Evolutionary conservation across 169 alveolate species (phyloP).

Genomic region (Babesia ovis): DNA sequence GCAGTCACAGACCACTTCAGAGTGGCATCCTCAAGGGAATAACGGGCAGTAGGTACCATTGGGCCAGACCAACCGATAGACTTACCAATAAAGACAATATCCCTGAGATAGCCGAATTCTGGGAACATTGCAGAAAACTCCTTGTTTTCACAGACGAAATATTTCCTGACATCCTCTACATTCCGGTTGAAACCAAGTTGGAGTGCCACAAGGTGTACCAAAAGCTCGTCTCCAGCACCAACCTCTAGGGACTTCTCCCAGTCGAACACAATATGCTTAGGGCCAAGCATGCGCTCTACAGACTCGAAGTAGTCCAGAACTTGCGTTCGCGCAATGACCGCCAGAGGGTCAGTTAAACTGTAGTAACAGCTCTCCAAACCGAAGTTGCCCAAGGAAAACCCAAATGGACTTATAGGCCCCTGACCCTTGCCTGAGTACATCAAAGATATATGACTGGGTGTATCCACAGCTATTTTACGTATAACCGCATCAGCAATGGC

Average conservation of each 20-base stretch:
- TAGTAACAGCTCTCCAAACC: constrained; percentile 67
- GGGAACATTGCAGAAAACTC: constrained; percentile 62
- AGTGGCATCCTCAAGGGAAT: constrained; percentile 63
- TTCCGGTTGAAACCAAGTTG: constrained; percentile 52
- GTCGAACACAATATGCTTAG: constrained; percentile 39
- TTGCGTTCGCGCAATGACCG: constrained; percentile 67
- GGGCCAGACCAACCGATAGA: constrained; percentile 58
- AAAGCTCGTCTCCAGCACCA: constrained; percentile 57
- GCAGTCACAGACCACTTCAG: constrained; percentile 50
- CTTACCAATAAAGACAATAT: constrained; percentile 57
- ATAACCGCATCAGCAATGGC: constrained; percentile 71
- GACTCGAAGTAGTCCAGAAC: constrained; percentile 73
- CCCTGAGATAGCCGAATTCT: constrained; percentile 61
- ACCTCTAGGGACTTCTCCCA: constrained; percentile 59
- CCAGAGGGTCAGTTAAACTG: constrained; percentile 69
- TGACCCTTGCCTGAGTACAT: constrained; percentile 69
- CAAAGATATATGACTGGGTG: constrained; percentile 65
- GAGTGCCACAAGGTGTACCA: constrained; percentile 43
- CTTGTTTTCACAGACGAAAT: constrained; percentile 37
- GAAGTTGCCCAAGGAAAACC: constrained; percentile 64
- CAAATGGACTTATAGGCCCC: constrained; percentile 73
- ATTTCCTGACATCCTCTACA: constrained; percentile 48
- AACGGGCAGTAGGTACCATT: constrained; percentile 33
- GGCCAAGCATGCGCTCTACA: constrained; percentile 45
- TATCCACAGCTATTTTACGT: constrained; percentile 64